Base-by-base conservation (phyloP, 352 stramenopile genomes). In the Blastocystis sp. region DNA sequence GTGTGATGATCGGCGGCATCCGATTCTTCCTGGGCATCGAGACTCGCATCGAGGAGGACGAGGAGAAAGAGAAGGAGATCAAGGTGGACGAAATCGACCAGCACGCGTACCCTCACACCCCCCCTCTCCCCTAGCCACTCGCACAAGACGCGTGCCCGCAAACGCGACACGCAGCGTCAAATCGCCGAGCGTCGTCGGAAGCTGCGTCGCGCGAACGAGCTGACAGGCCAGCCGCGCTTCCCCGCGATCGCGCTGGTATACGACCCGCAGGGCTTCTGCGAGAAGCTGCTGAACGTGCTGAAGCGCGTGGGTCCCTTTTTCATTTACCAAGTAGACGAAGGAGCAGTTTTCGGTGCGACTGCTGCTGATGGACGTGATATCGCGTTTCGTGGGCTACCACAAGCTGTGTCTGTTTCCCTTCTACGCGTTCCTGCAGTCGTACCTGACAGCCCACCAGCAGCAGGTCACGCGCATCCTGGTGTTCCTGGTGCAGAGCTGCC, bases 1-100 rank as follows among this genome's bases (percentile, higher is more conserved):
- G 93, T 84, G 89, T 95, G 59, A 87, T 93, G 7, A 92, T 94
- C 48, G 93, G 95, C 64, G 91, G 94, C 6, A 91, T 98, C 84
- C 93, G 96, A 78, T 99, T 98, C 89, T 98, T 99, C 89, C 89
- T 98, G 24, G 96, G 95, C 48, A 97, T 98, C 88, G 95, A 98
- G 88, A 92, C 96, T 32, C 93, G 96, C 75, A 98, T 98, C 0
- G 90, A 97, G 16, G 91, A 97, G 46, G 96, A 98, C 86, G 91
- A 97, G 63, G 90, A 92, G 77, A 86, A 86, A 16, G 86, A 90
- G n/a, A 87, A 89, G 21, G 92, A 97, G 48, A 89, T 95, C 63
- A 90, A 95, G 54, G 95, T 93, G 88, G 91, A 92, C 63, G 93
- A 93, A 84, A 93, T 92, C 79, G 87, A 89, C 36, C 88, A 91